Evolutionary conservation across 2,329 filamentous ascomycete genomes (phyloP).

Genomic region (Colletotrichum destructivum): DNA sequence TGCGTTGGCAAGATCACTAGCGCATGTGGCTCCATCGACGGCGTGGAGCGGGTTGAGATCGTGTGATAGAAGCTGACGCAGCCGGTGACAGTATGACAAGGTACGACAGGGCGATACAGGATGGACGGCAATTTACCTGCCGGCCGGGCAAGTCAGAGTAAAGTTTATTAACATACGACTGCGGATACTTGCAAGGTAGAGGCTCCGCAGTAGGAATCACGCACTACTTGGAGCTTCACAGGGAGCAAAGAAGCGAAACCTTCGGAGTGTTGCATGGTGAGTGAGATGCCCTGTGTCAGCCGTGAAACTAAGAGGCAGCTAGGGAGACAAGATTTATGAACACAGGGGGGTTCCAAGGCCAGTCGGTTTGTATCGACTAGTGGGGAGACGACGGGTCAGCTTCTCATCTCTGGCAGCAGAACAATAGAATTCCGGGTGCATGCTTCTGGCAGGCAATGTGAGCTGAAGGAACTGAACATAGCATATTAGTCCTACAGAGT

Average conservation of each 20-base stretch:
- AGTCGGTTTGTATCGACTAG: not conserved
- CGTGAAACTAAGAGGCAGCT: not conserved
- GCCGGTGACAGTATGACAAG: not conserved
- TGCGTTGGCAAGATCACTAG: slow-evolving; percentile 2
- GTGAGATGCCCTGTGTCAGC: not conserved
- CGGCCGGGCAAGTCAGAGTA: slow-evolving; percentile 19
- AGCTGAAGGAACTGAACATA: too few species aligned
- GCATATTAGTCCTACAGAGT: not conserved
- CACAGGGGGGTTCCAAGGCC: not conserved
- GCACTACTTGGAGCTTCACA: not conserved
- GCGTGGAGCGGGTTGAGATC: slow-evolving; percentile 9
- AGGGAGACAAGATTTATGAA: not conserved
- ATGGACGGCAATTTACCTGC: not conserved
- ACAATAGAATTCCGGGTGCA: not conserved
- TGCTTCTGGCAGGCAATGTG: slow-evolving; percentile 1
- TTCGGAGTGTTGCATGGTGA: not conserved
- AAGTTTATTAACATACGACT: slow-evolving; percentile 5
- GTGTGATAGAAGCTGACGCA: slow-evolving; percentile 5
- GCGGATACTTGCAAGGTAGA: slow-evolving; percentile 6
- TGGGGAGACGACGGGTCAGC: not conserved
- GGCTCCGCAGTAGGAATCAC: not conserved
- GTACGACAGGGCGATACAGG: not conserved
- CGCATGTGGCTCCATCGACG: not conserved
- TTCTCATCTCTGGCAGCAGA: not conserved
- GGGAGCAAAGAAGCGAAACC: not conserved